A percentile compares a stretch with the other conserved stretches of the same genome.
These are phyloP conservation scores for Leptographium radiaticola DNA, from an alignment of 2,329 filamentous ascomycete species.

Conservation along the genomic window DNA sequence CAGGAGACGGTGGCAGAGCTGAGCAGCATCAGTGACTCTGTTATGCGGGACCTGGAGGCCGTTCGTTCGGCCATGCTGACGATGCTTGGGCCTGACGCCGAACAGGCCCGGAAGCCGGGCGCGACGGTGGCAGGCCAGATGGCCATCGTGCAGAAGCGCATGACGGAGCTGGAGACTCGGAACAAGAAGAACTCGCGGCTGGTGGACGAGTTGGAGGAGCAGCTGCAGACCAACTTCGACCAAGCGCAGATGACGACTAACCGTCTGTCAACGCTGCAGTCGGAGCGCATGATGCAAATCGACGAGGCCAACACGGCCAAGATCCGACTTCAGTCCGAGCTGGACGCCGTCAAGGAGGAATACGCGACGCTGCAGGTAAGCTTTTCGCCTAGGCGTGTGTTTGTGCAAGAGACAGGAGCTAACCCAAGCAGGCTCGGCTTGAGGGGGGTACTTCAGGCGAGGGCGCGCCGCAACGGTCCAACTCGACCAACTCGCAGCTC, in stretches of 20 bases:
- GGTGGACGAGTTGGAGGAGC: slow-evolving; percentile 92
- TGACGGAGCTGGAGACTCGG: slow-evolving; percentile 45
- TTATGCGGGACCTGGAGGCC: slow-evolving; percentile 49
- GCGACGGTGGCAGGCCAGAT: slow-evolving; percentile 41
- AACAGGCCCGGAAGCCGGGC: slow-evolving; percentile 28
- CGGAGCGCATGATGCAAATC: slow-evolving; percentile 59
- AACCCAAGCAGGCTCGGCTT: slow-evolving; percentile 40
- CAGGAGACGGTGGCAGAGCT: slow-evolving; percentile 42
- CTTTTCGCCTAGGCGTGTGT: not conserved
- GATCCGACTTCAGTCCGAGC: slow-evolving; percentile 49
- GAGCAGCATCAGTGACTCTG: slow-evolving; percentile 41
- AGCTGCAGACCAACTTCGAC: slow-evolving; percentile 89
- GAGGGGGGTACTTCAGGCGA: slow-evolving; percentile 30
- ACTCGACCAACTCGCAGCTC: slow-evolving; percentile 52
- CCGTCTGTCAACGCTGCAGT: slow-evolving; percentile 69
- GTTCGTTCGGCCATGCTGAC: slow-evolving; percentile 41
- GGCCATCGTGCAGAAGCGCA: slow-evolving; percentile 51
- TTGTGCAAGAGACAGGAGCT: not conserved
- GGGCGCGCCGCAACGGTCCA: slow-evolving; percentile 36
- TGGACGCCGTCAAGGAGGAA: slow-evolving; percentile 55
- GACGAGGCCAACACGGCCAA: slow-evolving; percentile 64
- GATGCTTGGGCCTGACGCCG: slow-evolving; percentile 37
- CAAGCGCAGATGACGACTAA: slow-evolving; percentile 78
- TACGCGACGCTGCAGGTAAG: slow-evolving; percentile 67
- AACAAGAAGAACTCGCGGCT: slow-evolving; percentile 88